Evolutionary conservation across 345 rosid species (phyloP).

Genomic region (Rhodomyrtus tomentosa): DNA sequence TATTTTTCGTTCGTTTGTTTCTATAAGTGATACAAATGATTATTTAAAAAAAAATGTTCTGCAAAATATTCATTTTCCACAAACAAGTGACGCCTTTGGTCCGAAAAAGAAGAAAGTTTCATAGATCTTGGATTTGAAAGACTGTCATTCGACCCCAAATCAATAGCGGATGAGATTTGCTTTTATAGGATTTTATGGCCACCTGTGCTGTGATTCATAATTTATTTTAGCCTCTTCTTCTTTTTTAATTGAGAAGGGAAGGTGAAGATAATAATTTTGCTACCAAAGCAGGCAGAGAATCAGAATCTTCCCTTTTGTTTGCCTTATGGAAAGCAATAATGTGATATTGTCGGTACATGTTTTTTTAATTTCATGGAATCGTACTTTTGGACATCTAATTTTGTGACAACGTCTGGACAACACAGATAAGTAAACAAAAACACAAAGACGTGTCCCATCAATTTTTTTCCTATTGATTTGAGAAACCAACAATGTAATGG

Average conservation of each 20-base stretch:
- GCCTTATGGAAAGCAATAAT: neutral
- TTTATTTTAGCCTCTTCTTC: neutral
- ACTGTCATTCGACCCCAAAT: neutral
- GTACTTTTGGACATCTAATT: neutral
- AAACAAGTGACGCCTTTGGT: too few species aligned
- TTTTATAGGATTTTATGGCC: neutral
- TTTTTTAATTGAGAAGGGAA: neutral
- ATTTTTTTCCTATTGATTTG: too few species aligned
- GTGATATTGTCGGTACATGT: neutral
- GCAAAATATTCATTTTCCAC: too few species aligned
- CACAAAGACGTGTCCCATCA: neutral
- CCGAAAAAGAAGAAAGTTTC: neutral
- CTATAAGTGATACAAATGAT: too few species aligned
- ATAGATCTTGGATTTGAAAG: neutral
- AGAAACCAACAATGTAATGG: too few species aligned
- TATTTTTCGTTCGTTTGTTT: too few species aligned
- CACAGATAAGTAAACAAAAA: neutral
- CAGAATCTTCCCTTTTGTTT: neutral
- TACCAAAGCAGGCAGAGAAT: neutral
- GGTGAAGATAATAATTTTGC: neutral
- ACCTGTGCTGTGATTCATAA: neutral
- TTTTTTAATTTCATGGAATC: neutral
- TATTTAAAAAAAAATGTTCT: too few species aligned
- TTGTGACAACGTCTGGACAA: neutral
- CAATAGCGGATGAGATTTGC: neutral